These are phyloP conservation scores for Dendrocalamus latiflorus DNA, from an alignment of 202 grass and related monocot genomes.

Conservation along the genomic window DNA sequence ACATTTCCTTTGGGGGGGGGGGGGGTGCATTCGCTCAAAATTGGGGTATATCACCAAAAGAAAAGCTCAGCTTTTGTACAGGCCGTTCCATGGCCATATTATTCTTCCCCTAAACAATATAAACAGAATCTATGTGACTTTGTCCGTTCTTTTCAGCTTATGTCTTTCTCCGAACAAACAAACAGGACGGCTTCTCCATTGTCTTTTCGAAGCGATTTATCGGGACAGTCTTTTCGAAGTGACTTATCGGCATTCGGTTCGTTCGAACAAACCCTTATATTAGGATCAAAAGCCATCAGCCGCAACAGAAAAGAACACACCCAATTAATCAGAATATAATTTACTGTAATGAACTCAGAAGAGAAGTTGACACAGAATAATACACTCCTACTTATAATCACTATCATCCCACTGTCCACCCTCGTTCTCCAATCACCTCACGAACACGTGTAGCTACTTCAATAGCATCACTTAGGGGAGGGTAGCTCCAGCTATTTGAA, in stretches of 20 bases:
- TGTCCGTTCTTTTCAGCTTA: neutral
- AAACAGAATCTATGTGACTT: neutral
- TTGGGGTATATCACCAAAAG: slow-evolving; percentile 13
- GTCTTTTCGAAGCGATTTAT: too few species aligned
- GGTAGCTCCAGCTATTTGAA: slow-evolving; percentile 89
- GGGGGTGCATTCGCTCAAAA: slow-evolving; percentile 29
- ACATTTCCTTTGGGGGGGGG: neutral
- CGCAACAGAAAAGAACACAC: too few species aligned
- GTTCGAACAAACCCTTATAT: too few species aligned
- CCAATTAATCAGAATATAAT: slow-evolving; percentile 23
- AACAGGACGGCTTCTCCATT: too few species aligned
- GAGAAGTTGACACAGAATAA: slow-evolving; percentile 22
- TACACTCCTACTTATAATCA: slow-evolving; percentile 24
- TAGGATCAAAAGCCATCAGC: too few species aligned
- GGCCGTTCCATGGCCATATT: slow-evolving; percentile 45
- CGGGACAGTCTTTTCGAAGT: too few species aligned
- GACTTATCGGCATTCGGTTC: too few species aligned
- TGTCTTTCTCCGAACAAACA: too few species aligned
- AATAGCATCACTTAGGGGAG: slow-evolving; percentile 72
- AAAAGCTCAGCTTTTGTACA: slow-evolving; percentile 43
- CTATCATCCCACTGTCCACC: slow-evolving; percentile 65
- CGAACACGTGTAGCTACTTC: slow-evolving; percentile 72
- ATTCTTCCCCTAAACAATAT: slow-evolving; percentile 28
- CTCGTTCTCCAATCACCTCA: slow-evolving; percentile 63
- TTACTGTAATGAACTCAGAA: slow-evolving; percentile 10